Evolutionary conservation across 129 eudicot genomes (phyloP), one percentile per base, ranked within the genome.

Genomic region (sunflower (Helianthus annuus)): DNA sequence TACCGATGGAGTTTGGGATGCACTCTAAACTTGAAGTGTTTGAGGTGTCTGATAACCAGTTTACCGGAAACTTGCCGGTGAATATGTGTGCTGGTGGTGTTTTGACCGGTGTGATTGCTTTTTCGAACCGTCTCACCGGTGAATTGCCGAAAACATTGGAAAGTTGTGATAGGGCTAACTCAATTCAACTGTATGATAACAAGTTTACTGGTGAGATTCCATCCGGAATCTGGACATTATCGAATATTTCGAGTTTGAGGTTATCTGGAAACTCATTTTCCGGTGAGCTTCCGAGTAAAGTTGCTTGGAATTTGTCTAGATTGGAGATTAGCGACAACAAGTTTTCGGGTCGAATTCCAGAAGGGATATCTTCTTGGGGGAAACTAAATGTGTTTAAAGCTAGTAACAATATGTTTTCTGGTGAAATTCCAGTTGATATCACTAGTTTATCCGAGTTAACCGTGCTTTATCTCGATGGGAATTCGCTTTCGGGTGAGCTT

Each of bases 1-100:
- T 93, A 17, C 98, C 98, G 0, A 69, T 83, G 10, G 92, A 83
- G 38, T 56, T 93, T 6, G 98, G 98, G 44, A 67, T 72, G 7
- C 87, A 87, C 53, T 89, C 96, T 7, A 93, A 83, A 44, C 93
- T 93, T 13, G 90, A 85, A 49, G 69, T 76, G 2, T 87, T 93
- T 64, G 98, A 93, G 64, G 98, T 87, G 5, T 80, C 88, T 1
- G 75, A 85, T 42, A 93, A 93, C 68, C 72, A 65, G 0, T 75
- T 93, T 80, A 87, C 86, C 34, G 98, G 96, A 38, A 84, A 74
- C 8, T 46, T 93, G 39, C 98, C 98, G 9, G 90, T 82, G 14
- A 78, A 80, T 68, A 71, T 93, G 27, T 93, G 98, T 8, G 84
- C 87, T 0, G 81, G 92, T 0, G 76, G 86, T 39, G 59, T 48